Percentiles rank a stretch among this genome's conserved stretches.
Conservation (phyloP, 306 rosid genomes). For the Lathyrus sativus region DNA sequence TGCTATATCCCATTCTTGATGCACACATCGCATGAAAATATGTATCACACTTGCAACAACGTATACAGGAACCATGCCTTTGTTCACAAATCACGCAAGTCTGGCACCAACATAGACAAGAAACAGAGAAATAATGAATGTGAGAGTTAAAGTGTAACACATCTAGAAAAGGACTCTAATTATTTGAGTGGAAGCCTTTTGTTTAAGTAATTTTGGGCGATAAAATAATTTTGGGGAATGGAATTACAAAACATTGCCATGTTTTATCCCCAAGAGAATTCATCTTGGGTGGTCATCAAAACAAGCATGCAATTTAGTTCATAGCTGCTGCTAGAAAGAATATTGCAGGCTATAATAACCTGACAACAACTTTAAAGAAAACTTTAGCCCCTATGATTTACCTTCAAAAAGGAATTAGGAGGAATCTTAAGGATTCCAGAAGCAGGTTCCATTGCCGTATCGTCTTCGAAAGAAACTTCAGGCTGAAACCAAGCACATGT, state of each 20-base stretch:
- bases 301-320: constrained; percentile 10
- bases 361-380: constrained; percentile 27
- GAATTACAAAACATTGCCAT: constrained; percentile 8
- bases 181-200: constrained; percentile 1
- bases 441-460: constrained; percentile 92
- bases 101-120: constrained; percentile 52
- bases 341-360: constrained; percentile 25
- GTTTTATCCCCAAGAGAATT: constrained; percentile 15
- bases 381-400: constrained; percentile 37
- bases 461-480: constrained; percentile 73
- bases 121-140: constrained; percentile 25
- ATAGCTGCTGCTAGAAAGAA: constrained; percentile 31
- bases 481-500: constrained; percentile 95
- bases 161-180: neutral
- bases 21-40: constrained; percentile 88
- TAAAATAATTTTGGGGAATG: neutral
- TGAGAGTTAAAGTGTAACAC: neutral
- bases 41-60: constrained; percentile 93
- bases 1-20: constrained; percentile 79
- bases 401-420: constrained; percentile 68
- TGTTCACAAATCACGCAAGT: constrained; percentile 82
- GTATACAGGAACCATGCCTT: constrained; percentile 83
- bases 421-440: constrained; percentile 82
- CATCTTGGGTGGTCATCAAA: constrained; percentile 16
- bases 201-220: constrained; percentile 3